Conservation (phyloP, 176 grass and related monocot genomes). For the Rhynchospora breviuscula region DNA sequence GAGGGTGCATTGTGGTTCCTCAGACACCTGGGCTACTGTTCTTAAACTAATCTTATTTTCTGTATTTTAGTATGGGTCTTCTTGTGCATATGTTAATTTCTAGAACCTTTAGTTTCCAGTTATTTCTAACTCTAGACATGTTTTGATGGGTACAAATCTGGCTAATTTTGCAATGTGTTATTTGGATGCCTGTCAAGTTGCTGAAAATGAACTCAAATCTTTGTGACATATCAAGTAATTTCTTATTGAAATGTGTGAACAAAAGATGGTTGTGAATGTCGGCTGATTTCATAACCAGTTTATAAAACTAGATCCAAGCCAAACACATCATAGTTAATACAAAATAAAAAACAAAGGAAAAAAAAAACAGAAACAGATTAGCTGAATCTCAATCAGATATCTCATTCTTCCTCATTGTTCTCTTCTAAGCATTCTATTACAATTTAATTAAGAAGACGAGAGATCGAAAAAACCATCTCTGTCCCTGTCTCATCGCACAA, state of each 20-base stretch:
- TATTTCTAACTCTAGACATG: neutral
- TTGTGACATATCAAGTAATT: neutral
- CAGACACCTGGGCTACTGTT: conserved; percentile 24
- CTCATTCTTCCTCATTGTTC: conserved; percentile 7
- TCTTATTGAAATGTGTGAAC: neutral
- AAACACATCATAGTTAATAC: neutral
- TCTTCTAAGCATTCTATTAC: conserved; percentile 18
- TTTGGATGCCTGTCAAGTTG: neutral
- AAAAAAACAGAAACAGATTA: neutral
- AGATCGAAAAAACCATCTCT: conserved; percentile 19
- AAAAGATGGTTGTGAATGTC: conserved; percentile 6
- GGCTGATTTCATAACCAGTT: neutral
- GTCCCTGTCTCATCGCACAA: neutral
- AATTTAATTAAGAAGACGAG: conserved; percentile 5
- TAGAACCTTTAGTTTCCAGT: neutral
- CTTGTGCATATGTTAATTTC: neutral
- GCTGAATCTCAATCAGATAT: neutral
- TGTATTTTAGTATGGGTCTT: neutral
- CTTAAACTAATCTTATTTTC: neutral
- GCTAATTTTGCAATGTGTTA: neutral
- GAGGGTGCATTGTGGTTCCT: conserved; percentile 63
- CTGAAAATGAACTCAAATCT: neutral
- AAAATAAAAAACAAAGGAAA: neutral
- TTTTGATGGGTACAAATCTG: neutral
- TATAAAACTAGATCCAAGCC: conserved; percentile 5